Evolutionary conservation across 805 yeast genomes (phyloP), one percentile per base, ranked within the genome.

Genomic region (Candida caryicola): DNA sequence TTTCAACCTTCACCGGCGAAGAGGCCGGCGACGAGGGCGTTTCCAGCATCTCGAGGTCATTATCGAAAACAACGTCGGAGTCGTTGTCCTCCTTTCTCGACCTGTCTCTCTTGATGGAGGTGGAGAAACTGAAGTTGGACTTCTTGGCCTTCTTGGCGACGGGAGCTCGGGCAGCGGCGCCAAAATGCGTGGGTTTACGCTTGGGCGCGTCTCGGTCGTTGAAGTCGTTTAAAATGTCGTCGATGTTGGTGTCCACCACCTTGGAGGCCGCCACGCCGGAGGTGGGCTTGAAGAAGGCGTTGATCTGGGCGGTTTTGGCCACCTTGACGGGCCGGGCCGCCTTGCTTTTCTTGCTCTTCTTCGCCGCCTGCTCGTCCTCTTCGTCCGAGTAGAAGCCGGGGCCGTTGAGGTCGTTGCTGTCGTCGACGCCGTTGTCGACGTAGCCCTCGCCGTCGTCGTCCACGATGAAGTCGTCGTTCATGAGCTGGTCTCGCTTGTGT

Each of bases 371-470:
- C 3, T 58, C 71, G 1, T 65, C 72, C 15, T 73, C 79, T 23
- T 76, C 84, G 29, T 77, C 83, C n/a, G 79, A 74, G 43, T 73
- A 74, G 51, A 75, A 76, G 36, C 70, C 64, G 30, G 73, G 76
- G 37, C 70, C 66, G 39, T 69, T 56, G 23, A 69, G 60, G 28
- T 68, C 72, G 42, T 81, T 95, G 90, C 95, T 88, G 43, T 88
- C 95, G 51, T 91, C 95, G 5, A 74, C 85, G 41, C 99, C 99
- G 30, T 85, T 85, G 51, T 93, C 98, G 1, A 88, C 90, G 54
- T 91, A 91, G 0, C 97, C 98, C 47, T 82, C 84, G 21, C 96
- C 96, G 49, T 85, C 81, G 58, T 91, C 98, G 57, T 89, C 96
- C 2, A 88, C 95, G 26, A 91, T 93, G 57, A 91, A 91, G 59